Evolutionary conservation across 441 rosid species (phyloP), one percentile per base, ranked within the genome.

Genomic region (Francoa sonchifolia): DNA sequence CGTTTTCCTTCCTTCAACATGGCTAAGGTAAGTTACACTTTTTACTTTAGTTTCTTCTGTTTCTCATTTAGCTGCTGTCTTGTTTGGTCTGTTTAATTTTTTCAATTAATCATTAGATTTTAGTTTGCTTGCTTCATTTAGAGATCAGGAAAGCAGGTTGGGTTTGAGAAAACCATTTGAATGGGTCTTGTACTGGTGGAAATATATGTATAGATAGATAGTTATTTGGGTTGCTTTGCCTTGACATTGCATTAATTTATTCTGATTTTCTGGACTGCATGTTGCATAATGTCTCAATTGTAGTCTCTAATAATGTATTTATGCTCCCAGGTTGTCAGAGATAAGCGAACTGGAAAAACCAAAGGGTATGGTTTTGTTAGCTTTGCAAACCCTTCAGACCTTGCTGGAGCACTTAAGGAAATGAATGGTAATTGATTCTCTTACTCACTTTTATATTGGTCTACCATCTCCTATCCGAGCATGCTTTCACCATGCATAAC

Each of bases 291-390:
- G n/a, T n/a, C n/a, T n/a, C n/a, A n/a, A n/a, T n/a, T n/a, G n/a
- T n/a, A n/a, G n/a, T n/a, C n/a, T n/a, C n/a, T n/a, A n/a, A n/a
- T n/a, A n/a, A n/a, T n/a, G n/a, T n/a, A n/a, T 26, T 17, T 19
- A 33, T 53, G 28, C 36, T 23, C 27, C 5, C 57, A 89, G 98
- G 96, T 89, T 42, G 86, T 85, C 12, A 77, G 98, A 65, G 96
- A 89, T 55, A 89, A 89, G 71, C 68, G 94, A 33, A 85, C 93
- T 3, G 94, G 98, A 17, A 89, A 89, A 69, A 89, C 96, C 32
- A 89, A 74, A 63, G 98, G 98, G 34, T 89, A 76, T 55, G 98
- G 98, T 11, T 89, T 89, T 66, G 82, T 89, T 58, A 85, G 96
- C 84, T 82, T 89, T 68, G 64, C 71, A 35, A 89, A 63, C 50